Percentiles rank a stretch among this genome's conserved stretches.
phyloP scores from a whole-genome alignment of 176 grass and related monocot species.

The Bolboschoenus planiculmis region DNA sequence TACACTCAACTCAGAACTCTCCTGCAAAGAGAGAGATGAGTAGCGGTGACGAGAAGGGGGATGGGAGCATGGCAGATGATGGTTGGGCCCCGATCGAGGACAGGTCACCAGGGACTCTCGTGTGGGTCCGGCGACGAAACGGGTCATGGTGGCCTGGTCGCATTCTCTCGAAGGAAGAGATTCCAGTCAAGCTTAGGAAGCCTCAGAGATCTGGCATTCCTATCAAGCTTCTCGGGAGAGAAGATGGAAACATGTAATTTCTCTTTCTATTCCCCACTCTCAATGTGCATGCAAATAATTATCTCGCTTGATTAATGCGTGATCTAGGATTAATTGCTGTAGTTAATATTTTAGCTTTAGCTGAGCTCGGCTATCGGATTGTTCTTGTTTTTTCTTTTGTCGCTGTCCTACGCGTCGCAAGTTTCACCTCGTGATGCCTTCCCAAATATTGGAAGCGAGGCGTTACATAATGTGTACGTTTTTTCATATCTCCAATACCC shows the following conservation, averaged over 20 bases:
- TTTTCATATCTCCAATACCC: background rate
- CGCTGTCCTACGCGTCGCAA: background rate
- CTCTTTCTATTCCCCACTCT: background rate
- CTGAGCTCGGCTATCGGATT: background rate
- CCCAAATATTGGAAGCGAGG: background rate
- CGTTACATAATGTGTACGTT: background rate
- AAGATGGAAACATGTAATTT: constrained; percentile 89
- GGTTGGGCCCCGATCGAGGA: constrained; percentile 29
- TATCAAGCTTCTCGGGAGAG: constrained; percentile 89
- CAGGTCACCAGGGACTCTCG: constrained; percentile 67
- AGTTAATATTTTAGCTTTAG: background rate
- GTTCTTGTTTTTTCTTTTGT: background rate
- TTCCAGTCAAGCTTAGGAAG: constrained; percentile 53
- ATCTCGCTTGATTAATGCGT: background rate
- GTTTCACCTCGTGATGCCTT: background rate
- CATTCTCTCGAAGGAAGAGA: constrained; percentile 57
- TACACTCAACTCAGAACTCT: background rate
- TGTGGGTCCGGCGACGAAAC: constrained; percentile 96
- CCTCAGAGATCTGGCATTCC: constrained; percentile 74
- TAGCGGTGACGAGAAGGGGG: constrained; percentile 26
- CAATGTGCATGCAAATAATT: background rate
- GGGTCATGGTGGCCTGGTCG: constrained; percentile 98
- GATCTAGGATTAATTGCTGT: background rate
- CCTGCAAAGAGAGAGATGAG: constrained; percentile 14
- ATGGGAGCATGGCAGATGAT: constrained; percentile 17